phyloP scores from a whole-genome alignment of 2,329 filamentous ascomycete genomes.

The Corynespora cassiicola region DNA sequence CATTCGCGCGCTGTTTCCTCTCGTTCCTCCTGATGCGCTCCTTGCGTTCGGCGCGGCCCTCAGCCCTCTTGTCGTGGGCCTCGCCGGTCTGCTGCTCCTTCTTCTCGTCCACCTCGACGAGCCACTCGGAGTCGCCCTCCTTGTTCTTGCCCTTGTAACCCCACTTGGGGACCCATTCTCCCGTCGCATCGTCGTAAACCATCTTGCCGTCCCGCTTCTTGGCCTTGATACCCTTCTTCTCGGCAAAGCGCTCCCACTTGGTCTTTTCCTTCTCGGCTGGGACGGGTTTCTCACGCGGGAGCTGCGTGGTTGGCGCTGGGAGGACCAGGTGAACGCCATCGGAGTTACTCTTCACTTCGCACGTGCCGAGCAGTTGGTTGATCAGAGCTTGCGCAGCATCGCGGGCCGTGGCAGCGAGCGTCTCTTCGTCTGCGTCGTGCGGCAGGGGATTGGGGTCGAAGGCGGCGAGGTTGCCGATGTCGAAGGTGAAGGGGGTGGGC shows the following conservation, averaged over 20 bases:
- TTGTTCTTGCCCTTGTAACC: constrained; percentile 93
- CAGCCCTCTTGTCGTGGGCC: constrained; percentile 63
- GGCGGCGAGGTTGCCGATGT: constrained; percentile 85
- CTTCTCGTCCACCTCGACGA: constrained; percentile 86
- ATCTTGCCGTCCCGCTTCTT: constrained; percentile 84
- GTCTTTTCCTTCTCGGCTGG: constrained; percentile 82
- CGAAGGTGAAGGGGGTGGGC: constrained; percentile 89
- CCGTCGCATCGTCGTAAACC: constrained; percentile 81
- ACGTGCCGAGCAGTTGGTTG: constrained; percentile 92
- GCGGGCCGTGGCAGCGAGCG: constrained; percentile 76
- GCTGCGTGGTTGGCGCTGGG: constrained; percentile 70
- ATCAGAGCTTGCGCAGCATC: constrained; percentile 91
- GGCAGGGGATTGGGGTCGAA: constrained; percentile 85
- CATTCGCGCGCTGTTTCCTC: constrained; percentile 57
- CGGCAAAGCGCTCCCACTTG: constrained; percentile 95
- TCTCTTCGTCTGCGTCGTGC: constrained; percentile 65
- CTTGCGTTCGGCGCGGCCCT: constrained; percentile 67
- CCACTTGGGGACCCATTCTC: constrained; percentile 94
- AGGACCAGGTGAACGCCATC: constrained; percentile 80
- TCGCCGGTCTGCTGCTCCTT: constrained; percentile 70
- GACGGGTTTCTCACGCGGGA: constrained; percentile 92
- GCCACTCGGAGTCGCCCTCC: constrained; percentile 81
- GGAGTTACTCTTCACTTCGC: constrained; percentile 73
- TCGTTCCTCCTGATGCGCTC: constrained; percentile 51
- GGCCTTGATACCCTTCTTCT: constrained; percentile 94